These are phyloP conservation scores for Dothideomycetidae sp. DNA, from an alignment of 2,329 filamentous ascomycete genomes.

Conservation along the genomic window DNA sequence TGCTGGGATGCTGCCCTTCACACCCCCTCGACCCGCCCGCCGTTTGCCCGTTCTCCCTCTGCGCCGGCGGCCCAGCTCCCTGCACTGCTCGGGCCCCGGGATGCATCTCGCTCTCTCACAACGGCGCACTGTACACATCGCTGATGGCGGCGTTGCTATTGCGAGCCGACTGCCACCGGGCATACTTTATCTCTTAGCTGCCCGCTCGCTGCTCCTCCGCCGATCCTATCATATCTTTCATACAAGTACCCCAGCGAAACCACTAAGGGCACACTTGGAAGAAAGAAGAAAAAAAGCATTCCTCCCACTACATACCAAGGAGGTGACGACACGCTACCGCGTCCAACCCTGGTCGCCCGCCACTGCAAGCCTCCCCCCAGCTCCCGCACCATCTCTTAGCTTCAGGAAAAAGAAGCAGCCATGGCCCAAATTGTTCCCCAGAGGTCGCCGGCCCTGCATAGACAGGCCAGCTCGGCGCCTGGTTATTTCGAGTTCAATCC, in stretches of 20 bases:
- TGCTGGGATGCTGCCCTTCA: conserved; percentile 1
- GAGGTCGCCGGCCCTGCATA: conserved; percentile 9
- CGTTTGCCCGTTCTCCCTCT: too few relatives aligned
- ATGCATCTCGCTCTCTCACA: conserved; percentile 5
- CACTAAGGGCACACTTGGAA: too few relatives aligned
- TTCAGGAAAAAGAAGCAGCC: conserved; percentile 8
- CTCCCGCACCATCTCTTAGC: conserved; percentile 10
- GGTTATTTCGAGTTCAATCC: conserved; percentile 11
- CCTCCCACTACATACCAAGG: conserved; percentile 1
- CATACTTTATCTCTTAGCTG: conserved; percentile 4
- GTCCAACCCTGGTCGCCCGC: not conserved
- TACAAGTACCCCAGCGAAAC: not conserved
- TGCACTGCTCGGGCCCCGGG: conserved; percentile 5
- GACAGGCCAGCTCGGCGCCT: conserved; percentile 4
- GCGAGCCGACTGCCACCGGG: not conserved
- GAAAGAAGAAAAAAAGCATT: not conserved
- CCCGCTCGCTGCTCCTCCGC: not conserved
- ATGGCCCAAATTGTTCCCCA: conserved; percentile 8
- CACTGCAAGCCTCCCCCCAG: conserved; percentile 1
- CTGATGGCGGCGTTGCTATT: conserved; percentile 8
- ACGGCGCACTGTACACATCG: conserved; percentile 9
- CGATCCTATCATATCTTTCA: not conserved
- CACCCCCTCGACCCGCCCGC: conserved; percentile 9
- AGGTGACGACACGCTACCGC: conserved; percentile 5
- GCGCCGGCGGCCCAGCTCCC: too few relatives aligned